Percentiles rank a stretch among this genome's conserved stretches.
phyloP scores from a whole-genome alignment of 352 stramenopile genomes.

The Globisporangium cylindrosporum region DNA sequence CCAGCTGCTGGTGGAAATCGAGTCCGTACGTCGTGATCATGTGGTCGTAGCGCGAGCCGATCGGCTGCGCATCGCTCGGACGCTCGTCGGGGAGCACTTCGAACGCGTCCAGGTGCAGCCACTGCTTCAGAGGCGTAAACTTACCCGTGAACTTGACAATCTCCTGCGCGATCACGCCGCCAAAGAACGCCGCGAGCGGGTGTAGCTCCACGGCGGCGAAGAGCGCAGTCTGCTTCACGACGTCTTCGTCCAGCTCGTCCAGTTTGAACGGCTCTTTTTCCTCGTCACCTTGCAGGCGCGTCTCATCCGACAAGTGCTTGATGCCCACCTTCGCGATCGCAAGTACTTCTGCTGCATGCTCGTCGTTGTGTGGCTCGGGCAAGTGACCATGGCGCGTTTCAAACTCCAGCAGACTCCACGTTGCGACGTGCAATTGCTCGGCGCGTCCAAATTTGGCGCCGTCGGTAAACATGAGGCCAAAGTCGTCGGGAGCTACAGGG shows the following conservation, averaged over 20 bases:
- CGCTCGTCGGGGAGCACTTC: conserved; percentile 70
- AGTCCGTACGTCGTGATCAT: conserved; percentile 68
- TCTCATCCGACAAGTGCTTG: conserved; percentile 64
- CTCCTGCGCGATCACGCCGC: conserved; percentile 79
- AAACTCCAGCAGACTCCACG: conserved; percentile 82
- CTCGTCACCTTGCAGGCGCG: conserved; percentile 22
- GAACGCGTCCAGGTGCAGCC: conserved; percentile 81
- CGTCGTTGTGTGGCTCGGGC: conserved; percentile 63
- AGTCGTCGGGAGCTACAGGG: conserved; percentile 67
- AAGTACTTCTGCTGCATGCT: conserved; percentile 60
- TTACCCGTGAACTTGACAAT: conserved; percentile 89
- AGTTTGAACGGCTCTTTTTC: conserved; percentile 56
- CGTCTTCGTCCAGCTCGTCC: conserved; percentile 69
- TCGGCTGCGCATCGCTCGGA: conserved; percentile 48
- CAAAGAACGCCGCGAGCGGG: conserved; percentile 78
- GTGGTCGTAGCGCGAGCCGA: conserved; percentile 76
- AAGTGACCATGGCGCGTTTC: conserved; percentile 62
- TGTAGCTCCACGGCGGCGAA: conserved; percentile 74
- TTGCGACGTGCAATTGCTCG: conserved; percentile 74
- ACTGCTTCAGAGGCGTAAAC: conserved; percentile 83
- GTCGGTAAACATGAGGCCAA: conserved; percentile 84
- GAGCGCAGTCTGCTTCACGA: conserved; percentile 54
- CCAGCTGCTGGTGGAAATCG: conserved; percentile 66
- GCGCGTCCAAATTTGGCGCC: conserved; percentile 85
- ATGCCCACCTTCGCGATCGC: conserved; percentile 63